These are phyloP conservation scores for Penicillium desertorum DNA, from an alignment of 495 filamentous ascomycete genomes.

Conservation along the genomic window DNA sequence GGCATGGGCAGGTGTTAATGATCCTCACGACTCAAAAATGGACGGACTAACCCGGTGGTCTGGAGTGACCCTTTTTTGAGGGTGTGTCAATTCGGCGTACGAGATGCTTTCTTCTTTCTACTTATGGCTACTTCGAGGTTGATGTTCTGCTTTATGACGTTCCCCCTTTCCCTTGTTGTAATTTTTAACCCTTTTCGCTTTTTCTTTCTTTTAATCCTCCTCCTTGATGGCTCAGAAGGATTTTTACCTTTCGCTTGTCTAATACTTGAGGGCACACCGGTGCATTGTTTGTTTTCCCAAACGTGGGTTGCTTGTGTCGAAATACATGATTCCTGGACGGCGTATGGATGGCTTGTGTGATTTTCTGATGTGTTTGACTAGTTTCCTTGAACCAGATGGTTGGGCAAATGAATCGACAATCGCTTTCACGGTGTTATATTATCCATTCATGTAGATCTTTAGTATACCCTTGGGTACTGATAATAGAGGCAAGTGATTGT, in stretches of 20 bases:
- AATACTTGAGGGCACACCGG: slow-evolving; percentile 32
- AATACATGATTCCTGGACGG: slow-evolving; percentile 32
- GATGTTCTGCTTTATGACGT: slow-evolving; percentile 30
- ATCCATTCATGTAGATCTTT: background rate
- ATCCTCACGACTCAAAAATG: slow-evolving; percentile 46
- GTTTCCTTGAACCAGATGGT: slow-evolving; percentile 23
- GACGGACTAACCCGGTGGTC: slow-evolving; percentile 34
- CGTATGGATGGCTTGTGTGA: slow-evolving; percentile 29
- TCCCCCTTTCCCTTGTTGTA: slow-evolving; percentile 24
- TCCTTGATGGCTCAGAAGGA: slow-evolving; percentile 22
- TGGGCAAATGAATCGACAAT: slow-evolving; percentile 23
- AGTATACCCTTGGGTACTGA: background rate
- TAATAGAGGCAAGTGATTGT: background rate
- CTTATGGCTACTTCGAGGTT: slow-evolving; percentile 29
- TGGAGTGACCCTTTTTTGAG: slow-evolving; percentile 31
- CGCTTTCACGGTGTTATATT: slow-evolving; percentile 8
- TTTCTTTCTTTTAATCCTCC: slow-evolving; percentile 18
- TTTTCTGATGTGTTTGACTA: slow-evolving; percentile 23
- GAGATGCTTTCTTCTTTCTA: slow-evolving; percentile 18
- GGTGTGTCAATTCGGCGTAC: slow-evolving; percentile 39
- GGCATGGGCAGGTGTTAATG: slow-evolving; percentile 50
- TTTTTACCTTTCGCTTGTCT: slow-evolving; percentile 30
- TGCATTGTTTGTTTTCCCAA: slow-evolving; percentile 23
- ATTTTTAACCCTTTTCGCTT: slow-evolving; percentile 13
- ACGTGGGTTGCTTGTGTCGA: slow-evolving; percentile 28